These are phyloP conservation scores for Claviceps pusilla DNA, from an alignment of 2,329 filamentous ascomycete species.

Conservation along the genomic window DNA sequence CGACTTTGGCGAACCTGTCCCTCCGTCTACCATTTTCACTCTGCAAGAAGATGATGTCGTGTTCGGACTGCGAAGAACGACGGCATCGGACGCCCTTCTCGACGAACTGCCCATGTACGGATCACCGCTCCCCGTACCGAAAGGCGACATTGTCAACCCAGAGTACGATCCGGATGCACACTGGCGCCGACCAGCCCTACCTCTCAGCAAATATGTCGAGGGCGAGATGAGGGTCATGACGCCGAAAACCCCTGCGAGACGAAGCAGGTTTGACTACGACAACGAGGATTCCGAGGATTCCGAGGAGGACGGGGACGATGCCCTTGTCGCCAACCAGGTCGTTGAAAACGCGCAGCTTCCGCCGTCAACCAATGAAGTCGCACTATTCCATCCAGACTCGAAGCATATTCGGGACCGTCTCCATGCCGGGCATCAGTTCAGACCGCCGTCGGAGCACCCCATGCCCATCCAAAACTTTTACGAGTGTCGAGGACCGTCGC, in stretches of 20 bases:
- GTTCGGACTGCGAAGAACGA: slow-evolving; percentile 60
- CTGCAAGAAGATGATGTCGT: slow-evolving; percentile 70
- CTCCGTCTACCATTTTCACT: slow-evolving; percentile 69
- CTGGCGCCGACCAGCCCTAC: slow-evolving; percentile 65
- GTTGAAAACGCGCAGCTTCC: slow-evolving; percentile 35
- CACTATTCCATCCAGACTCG: slow-evolving; percentile 79
- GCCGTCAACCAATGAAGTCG: slow-evolving; percentile 61
- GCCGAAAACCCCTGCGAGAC: slow-evolving; percentile 54
- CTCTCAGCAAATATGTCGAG: slow-evolving; percentile 74
- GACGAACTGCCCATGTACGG: slow-evolving; percentile 71
- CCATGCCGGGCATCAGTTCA: slow-evolving; percentile 81
- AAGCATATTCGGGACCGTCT: slow-evolving; percentile 79
- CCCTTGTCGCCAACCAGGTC: slow-evolving; percentile 40
- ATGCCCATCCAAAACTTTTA: slow-evolving; percentile 91
- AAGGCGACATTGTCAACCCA: slow-evolving; percentile 39
- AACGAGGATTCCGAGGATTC: slow-evolving; percentile 52
- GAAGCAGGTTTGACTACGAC: slow-evolving; percentile 67
- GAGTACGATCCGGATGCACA: slow-evolving; percentile 51
- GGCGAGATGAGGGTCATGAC: slow-evolving; percentile 60
- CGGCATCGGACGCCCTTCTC: slow-evolving; percentile 60
- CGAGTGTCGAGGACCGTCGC: slow-evolving; percentile 70
- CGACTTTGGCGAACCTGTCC: slow-evolving; percentile 33
- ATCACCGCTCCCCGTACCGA: slow-evolving; percentile 43
- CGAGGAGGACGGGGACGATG: slow-evolving; percentile 35
- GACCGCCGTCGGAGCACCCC: slow-evolving; percentile 75